phyloP scores from a whole-genome alignment of 805 yeast species.

The Suhomyces vadensis region DNA sequence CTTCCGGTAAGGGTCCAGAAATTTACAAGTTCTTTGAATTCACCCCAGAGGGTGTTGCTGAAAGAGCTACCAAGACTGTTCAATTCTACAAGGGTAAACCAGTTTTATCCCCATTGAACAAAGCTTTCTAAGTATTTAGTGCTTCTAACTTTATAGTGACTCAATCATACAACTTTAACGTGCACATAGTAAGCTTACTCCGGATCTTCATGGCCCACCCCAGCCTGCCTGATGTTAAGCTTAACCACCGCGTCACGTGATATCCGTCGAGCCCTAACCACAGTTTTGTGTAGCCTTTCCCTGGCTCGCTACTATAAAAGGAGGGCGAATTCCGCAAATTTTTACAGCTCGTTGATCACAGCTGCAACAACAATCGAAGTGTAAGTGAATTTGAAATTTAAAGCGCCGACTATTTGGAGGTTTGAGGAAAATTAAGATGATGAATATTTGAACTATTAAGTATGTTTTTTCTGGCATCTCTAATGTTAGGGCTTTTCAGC shows the following conservation, averaged over 20 bases:
- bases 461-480: constrained; percentile 89
- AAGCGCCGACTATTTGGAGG: neutral
- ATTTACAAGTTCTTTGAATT: constrained; percentile 85
- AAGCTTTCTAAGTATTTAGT: constrained; percentile 57
- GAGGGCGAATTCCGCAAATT: neutral
- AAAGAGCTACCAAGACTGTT: constrained; percentile 77
- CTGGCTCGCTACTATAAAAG: neutral
- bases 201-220: too few relatives aligned
- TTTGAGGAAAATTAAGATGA: constrained; percentile 23
- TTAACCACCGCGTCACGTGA: too few relatives aligned
- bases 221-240: too few relatives aligned
- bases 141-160: neutral
- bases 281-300: neutral
- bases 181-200: too few relatives aligned
- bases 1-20: constrained; percentile 85
- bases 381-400: constrained; percentile 2
- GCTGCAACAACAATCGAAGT: neutral
- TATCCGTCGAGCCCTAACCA: neutral
- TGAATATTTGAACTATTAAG: constrained; percentile 33
- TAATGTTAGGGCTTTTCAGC: constrained; percentile 78
- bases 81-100: constrained; percentile 78
- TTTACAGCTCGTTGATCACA: neutral
- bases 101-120: constrained; percentile 73
- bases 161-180: too few relatives aligned
- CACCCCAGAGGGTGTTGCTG: constrained; percentile 90